A percentile compares a stretch with the other conserved stretches of the same genome.
Evolutionary conservation across 768 basidiomycete species (phyloP).

Genomic region (Tulasnella sp.): DNA sequence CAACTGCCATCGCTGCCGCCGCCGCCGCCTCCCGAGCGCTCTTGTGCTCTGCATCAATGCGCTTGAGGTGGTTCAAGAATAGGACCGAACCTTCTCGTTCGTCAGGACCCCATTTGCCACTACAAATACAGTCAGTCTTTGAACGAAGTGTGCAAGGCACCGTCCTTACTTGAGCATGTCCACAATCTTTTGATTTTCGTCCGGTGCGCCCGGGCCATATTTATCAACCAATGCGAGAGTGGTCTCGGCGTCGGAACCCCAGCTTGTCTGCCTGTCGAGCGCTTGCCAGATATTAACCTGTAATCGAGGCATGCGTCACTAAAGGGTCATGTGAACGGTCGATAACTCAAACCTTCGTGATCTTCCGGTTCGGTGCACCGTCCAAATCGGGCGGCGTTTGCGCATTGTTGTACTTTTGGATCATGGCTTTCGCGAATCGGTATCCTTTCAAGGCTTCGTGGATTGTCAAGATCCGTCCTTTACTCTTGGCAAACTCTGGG

Average conservation of each 20-base stretch:
- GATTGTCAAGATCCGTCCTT: conserved; percentile 36
- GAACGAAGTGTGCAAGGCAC: not conserved
- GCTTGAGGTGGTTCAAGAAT: conserved; percentile 50
- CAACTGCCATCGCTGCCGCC: conserved; percentile 14
- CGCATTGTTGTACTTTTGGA: conserved; percentile 47
- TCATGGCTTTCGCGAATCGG: conserved; percentile 49
- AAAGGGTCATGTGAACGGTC: not conserved
- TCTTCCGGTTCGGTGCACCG: conserved; percentile 39
- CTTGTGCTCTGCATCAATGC: conserved; percentile 48
- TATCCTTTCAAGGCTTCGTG: conserved; percentile 46
- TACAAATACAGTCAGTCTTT: not conserved
- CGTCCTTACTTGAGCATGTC: conserved; percentile 44
- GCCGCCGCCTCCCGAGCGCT: conserved; percentile 9
- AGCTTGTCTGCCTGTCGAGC: conserved; percentile 46
- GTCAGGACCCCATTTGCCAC: conserved; percentile 44
- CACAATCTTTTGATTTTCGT: conserved; percentile 50
- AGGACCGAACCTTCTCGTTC: conserved; percentile 50
- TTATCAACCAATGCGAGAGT: conserved; percentile 49
- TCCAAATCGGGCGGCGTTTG: conserved; percentile 45
- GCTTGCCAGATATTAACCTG: conserved; percentile 53
- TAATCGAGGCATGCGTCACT: not conserved
- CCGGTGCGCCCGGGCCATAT: conserved; percentile 56
- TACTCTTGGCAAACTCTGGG: conserved; percentile 47
- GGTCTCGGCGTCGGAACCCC: conserved; percentile 50
- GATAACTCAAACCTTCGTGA: conserved; percentile 41